phyloP scores from a whole-genome alignment of 1,284 basidiomycete genomes.

The Cutaneotrichosporon sp. region DNA sequence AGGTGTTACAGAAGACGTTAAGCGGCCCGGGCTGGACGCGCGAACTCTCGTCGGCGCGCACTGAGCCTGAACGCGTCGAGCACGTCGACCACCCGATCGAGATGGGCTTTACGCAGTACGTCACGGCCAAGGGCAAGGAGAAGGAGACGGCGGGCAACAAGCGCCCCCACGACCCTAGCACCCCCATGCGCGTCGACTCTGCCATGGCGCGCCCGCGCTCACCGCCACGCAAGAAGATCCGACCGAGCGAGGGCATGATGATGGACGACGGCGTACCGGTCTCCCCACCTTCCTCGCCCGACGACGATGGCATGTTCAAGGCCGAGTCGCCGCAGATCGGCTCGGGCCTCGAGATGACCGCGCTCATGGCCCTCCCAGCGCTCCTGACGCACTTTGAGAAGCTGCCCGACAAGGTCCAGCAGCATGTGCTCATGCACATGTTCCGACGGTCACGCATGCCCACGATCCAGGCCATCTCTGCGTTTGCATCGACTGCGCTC shows the following conservation, averaged over 20 bases:
- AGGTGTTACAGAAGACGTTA: neutral
- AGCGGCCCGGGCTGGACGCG: constrained; percentile 32
- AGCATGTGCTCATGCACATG: constrained; percentile 53
- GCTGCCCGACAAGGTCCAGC: constrained; percentile 51
- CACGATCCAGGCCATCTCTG: constrained; percentile 48
- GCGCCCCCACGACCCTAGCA: constrained; percentile 31
- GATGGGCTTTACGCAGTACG: constrained; percentile 32
- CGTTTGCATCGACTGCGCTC: constrained; percentile 45
- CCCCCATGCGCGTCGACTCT: constrained; percentile 7
- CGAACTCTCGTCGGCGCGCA: constrained; percentile 21
- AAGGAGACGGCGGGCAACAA: constrained; percentile 44
- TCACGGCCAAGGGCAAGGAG: constrained; percentile 29
- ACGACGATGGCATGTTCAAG: constrained; percentile 25
- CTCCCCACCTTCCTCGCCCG: constrained; percentile 43
- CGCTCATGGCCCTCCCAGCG: constrained; percentile 48
- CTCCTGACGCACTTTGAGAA: constrained; percentile 48
- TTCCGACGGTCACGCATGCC: constrained; percentile 49
- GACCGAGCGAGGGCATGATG: constrained; percentile 25
- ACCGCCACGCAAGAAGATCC: constrained; percentile 48
- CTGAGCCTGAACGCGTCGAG: constrained; percentile 20
- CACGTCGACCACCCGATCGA: neutral
- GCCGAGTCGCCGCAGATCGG: constrained; percentile 28
- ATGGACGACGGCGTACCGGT: constrained; percentile 6
- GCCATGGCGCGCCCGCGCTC: constrained; percentile 13
- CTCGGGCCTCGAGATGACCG: constrained; percentile 45